These are phyloP conservation scores for Jamesozyma jinghongensis DNA, from an alignment of 805 yeast species.

Conservation along the genomic window DNA sequence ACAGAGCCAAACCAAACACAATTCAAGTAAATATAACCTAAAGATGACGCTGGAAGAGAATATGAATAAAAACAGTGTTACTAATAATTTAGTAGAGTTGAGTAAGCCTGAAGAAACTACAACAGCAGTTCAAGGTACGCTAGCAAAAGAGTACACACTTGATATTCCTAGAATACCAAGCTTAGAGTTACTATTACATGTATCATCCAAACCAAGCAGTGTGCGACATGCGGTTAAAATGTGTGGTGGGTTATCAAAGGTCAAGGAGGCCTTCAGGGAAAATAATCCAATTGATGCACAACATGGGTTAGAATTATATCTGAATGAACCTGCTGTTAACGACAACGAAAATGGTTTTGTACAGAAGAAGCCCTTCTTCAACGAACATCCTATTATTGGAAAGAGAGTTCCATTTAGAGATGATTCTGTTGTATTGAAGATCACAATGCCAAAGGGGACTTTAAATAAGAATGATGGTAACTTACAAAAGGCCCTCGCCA, in stretches of 20 bases:
- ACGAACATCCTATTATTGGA: conserved; percentile 58
- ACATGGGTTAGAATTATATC: conserved; percentile 23
- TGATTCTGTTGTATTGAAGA: conserved; percentile 51
- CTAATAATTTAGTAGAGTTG: neutral
- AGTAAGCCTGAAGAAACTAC: neutral
- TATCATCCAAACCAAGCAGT: conserved; percentile 37
- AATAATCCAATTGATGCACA: conserved; percentile 17
- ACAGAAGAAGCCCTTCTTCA: conserved; percentile 15
- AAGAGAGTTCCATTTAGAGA: conserved; percentile 35
- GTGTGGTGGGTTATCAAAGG: conserved; percentile 52
- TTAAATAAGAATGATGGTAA: conserved; percentile 36
- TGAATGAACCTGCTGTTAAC: conserved; percentile 25
- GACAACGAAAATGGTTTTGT: conserved; percentile 26
- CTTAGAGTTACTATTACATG: conserved; percentile 70
- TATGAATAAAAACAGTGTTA: neutral
- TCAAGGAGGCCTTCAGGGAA: conserved; percentile 29
- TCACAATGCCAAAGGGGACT: conserved; percentile 50
- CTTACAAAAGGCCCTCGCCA: conserved; percentile 35
- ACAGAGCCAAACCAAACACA: neutral
- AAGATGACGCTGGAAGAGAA: neutral
- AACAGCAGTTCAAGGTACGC: conserved; percentile 1
- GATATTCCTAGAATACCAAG: conserved; percentile 69
- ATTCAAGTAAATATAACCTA: neutral
- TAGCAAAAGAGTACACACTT: conserved; percentile 49
- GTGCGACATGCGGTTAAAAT: conserved; percentile 52